Percentiles rank a stretch among this genome's conserved stretches.
phyloP scores from a whole-genome alignment of 2,329 filamentous ascomycete genomes.

The Lomentospora prolificans region DNA sequence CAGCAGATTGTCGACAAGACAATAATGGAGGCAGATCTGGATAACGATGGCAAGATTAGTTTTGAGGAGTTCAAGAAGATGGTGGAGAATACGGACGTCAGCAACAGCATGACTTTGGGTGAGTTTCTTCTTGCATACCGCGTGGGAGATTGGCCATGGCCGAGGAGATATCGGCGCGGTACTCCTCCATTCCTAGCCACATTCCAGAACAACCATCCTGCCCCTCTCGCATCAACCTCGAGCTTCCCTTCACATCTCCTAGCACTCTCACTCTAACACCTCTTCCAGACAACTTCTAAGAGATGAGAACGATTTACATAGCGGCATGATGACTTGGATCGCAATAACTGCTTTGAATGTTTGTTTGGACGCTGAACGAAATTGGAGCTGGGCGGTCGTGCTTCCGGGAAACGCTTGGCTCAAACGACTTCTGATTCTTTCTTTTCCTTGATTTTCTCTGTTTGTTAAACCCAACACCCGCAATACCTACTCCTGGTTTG shows the following conservation, averaged over 20 bases:
- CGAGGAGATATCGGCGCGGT: no score
- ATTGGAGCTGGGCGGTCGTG: slow-evolving; percentile 5
- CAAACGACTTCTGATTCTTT: not conserved
- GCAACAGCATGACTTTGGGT: slow-evolving; percentile 67
- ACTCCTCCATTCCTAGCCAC: no score
- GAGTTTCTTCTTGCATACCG: slow-evolving; percentile 22
- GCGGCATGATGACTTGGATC: slow-evolving; percentile 12
- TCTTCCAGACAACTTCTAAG: not conserved
- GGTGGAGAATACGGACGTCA: slow-evolving; percentile 87
- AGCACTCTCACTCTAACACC: not conserved
- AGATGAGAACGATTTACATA: not conserved
- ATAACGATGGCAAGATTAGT: slow-evolving; percentile 94
- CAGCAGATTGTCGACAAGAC: slow-evolving; percentile 99
- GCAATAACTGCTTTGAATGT: slow-evolving; percentile 4
- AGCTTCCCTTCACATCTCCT: not conserved
- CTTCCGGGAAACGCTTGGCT: not conserved
- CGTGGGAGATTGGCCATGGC: no score
- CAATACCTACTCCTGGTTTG: slow-evolving; percentile 5
- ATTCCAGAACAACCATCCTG: no score
- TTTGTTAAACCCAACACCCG: not conserved
- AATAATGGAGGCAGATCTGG: slow-evolving; percentile 97
- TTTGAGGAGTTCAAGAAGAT: slow-evolving; percentile 99
- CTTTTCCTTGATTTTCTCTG: not conserved
- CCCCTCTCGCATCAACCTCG: not conserved
- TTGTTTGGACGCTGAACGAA: slow-evolving; percentile 7